A percentile compares a stretch with the other conserved stretches of the same genome.
These are phyloP conservation scores for Colletotrichum lindemuthianum DNA, from an alignment of 2,329 filamentous ascomycete genomes.

Conservation along the genomic window DNA sequence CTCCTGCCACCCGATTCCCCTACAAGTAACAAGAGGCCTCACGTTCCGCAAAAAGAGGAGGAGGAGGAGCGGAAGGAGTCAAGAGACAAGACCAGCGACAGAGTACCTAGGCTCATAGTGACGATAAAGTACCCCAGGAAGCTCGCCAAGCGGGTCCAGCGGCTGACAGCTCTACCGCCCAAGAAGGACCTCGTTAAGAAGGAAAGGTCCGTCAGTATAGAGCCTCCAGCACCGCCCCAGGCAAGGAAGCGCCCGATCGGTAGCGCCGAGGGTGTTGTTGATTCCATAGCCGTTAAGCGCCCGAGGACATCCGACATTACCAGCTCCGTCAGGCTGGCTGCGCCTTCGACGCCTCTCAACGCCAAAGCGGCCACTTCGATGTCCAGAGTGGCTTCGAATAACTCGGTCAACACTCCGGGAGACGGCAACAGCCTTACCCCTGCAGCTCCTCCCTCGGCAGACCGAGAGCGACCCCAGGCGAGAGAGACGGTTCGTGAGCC, in stretches of 20 bases:
- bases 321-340: constrained; percentile 45
- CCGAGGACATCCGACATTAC: constrained; percentile 55
- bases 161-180: constrained; percentile 56
- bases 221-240: constrained; percentile 45
- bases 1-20: constrained; percentile 46
- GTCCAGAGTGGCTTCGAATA: constrained; percentile 64
- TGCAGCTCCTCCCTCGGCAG: constrained; percentile 44
- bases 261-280: constrained; percentile 48
- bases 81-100: constrained; percentile 28
- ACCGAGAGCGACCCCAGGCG: constrained; percentile 47
- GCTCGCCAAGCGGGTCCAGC: constrained; percentile 54
- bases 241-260: constrained; percentile 62
- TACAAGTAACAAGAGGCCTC: constrained; percentile 43
- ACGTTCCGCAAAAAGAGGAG: constrained; percentile 43
- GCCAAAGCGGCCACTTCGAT: constrained; percentile 60
- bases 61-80: constrained; percentile 46
- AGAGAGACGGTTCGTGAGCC: constrained; percentile 34
- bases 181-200: constrained; percentile 44
- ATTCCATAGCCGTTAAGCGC: constrained; percentile 51
- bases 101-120: constrained; percentile 50
- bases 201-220: constrained; percentile 55
- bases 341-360: constrained; percentile 57
- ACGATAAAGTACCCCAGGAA: constrained; percentile 60
- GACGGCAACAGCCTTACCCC: constrained; percentile 55
- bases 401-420: constrained; percentile 63